Evolutionary conservation across 768 basidiomycete species (phyloP), one percentile per base, ranked within the genome.

Genomic region (Hysterangium stoloniferum): DNA sequence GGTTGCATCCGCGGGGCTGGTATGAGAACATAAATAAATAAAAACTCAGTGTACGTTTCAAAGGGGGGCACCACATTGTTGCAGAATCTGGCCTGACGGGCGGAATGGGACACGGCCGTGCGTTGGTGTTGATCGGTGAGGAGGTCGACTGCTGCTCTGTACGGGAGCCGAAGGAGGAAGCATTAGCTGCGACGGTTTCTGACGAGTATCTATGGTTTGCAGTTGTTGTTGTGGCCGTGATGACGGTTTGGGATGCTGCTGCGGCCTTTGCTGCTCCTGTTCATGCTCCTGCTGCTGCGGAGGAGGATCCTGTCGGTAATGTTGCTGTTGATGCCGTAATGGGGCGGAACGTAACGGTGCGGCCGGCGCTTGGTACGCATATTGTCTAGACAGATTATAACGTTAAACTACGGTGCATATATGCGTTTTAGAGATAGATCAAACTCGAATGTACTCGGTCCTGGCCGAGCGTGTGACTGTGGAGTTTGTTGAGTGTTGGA

Each of bases 341-440:
- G 45, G 36, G 8, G 20, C 37, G 4, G 33, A 11, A 40, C 37
- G 49, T 9, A 40, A 37, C 36, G 71, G 62, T 29, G 68, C 71
- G 17, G 71, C 68, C 20, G 75, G 71, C 20, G 75, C 74, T 4
- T 62, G 66, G 62, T 84, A 88, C n/a, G 78, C 76, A 61, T 79
- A 89, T 64, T 83, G 77, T 53, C 86, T 89, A 45, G 57, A 28
- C 22, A 46, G 37, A n/a, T n/a, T 24, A 52, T 19, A 55, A 55
- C 48, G 31, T 32, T 48, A 33, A 27, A 45, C 15, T 40, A 45
- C 22, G 25, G 48, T 57, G 25, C 62, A 44, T 57, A 61, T 58
- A 65, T 60, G 61, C 56, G 43, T 35, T 19, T 15, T 32, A 6
- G 34, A 17, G 40, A 36, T 19, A 48, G 35, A 59, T 66, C 48